These are phyloP conservation scores for Kwoniella bestiolae DNA, from an alignment of 768 basidiomycete species.

Conservation along the genomic window DNA sequence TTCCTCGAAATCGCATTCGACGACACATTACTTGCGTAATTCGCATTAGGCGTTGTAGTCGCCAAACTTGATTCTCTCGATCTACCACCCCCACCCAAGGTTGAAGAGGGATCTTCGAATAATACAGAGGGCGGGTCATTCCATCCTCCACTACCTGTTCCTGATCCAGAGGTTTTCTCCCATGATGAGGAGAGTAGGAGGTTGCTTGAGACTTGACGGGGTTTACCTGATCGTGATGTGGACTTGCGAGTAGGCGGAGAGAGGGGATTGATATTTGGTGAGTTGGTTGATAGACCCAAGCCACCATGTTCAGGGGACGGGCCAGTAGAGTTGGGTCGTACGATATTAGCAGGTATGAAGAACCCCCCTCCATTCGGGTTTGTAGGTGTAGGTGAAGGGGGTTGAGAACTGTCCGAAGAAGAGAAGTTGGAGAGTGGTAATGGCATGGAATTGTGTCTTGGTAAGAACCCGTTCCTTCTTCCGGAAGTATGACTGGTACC, in stretches of 20 bases:
- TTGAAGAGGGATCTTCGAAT: not conserved
- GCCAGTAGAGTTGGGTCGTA: not conserved
- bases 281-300: slow-evolving; percentile 2
- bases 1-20: slow-evolving; percentile 43
- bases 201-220: slow-evolving; percentile 22
- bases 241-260: slow-evolving; percentile 22
- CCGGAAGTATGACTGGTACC: not conserved
- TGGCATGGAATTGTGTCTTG: slow-evolving; percentile 23
- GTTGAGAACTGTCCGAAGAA: slow-evolving; percentile 10
- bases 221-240: slow-evolving; percentile 14
- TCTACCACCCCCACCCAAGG: not conserved
- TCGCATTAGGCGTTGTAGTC: slow-evolving; percentile 4
- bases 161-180: not conserved
- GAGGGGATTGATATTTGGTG: not conserved
- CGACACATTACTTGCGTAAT: slow-evolving; percentile 2
- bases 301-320: slow-evolving; percentile 1
- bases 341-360: slow-evolving; percentile 14
- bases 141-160: slow-evolving; percentile 42
- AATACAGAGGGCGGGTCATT: slow-evolving; percentile 48
- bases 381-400: slow-evolving; percentile 12
- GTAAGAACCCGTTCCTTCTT: slow-evolving; percentile 2
- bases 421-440: not conserved
- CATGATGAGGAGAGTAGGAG: not conserved
- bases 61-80: slow-evolving; percentile 20
- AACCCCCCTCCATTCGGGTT: not conserved